Evolutionary conservation across 2,329 filamentous ascomycete genomes (phyloP).

Genomic region (Cladosporium phlei): DNA sequence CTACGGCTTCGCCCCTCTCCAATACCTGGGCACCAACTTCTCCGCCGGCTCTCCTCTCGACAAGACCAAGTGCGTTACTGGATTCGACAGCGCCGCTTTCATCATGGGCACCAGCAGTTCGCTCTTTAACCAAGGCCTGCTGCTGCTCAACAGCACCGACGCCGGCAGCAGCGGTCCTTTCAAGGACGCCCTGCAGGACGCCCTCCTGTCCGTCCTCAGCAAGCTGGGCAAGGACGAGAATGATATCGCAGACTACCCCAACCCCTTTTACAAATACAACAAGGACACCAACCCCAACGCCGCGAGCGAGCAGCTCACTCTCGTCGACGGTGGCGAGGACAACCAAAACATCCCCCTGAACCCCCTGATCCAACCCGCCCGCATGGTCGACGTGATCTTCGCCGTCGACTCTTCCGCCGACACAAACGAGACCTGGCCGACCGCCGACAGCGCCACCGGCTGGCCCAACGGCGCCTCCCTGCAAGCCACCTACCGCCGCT

Average conservation of each 20-base stretch:
- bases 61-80: conserved; percentile 61
- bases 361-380: conserved; percentile 68
- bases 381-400: conserved; percentile 73
- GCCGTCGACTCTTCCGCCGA: conserved; percentile 75
- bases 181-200: conserved; percentile 44
- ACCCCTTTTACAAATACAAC: conserved; percentile 68
- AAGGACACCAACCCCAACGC: conserved; percentile 56
- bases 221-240: conserved; percentile 55
- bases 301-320: conserved; percentile 51
- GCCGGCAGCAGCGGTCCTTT: conserved; percentile 37
- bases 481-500: conserved; percentile 68
- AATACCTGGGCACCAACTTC: conserved; percentile 71
- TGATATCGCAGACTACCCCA: conserved; percentile 74
- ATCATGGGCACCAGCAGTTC: conserved; percentile 82
- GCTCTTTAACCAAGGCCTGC: conserved; percentile 74
- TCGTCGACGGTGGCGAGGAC: conserved; percentile 76
- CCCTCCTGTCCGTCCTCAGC: conserved; percentile 50
- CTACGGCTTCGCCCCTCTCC: conserved; percentile 64
- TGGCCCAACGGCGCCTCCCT: conserved; percentile 77
- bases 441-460: conserved; percentile 37
- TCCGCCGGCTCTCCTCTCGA: conserved; percentile 54
- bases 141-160: conserved; percentile 53
- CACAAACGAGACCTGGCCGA: conserved; percentile 41
- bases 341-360: conserved; percentile 74
- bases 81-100: conserved; percentile 78